phyloP scores from a whole-genome alignment of 805 yeast species.

The Cyberlindnera samutprakarnensis region DNA sequence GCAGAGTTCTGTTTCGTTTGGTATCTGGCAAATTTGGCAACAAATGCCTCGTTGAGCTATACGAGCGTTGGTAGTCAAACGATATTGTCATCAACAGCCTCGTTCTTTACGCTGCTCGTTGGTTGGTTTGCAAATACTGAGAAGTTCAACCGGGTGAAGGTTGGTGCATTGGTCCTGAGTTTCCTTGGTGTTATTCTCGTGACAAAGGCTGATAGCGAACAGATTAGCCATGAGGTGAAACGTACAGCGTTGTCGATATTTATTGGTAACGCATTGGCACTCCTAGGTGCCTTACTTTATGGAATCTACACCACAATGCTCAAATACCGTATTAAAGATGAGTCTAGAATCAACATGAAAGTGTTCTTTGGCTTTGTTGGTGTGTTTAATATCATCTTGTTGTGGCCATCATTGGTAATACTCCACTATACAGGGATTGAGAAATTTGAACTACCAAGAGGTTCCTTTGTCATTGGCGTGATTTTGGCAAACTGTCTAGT shows the following conservation, averaged over 20 bases:
- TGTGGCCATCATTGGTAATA: conserved; percentile 78
- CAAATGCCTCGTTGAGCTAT: conserved; percentile 79
- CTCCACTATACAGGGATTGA: conserved; percentile 63
- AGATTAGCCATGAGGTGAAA: conserved; percentile 14
- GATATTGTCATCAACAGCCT: conserved; percentile 83
- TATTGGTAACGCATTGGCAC: conserved; percentile 73
- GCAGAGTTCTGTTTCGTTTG: conserved; percentile 80
- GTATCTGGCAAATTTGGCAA: conserved; percentile 85
- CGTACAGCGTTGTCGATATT: conserved; percentile 27
- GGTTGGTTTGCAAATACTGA: conserved; percentile 74
- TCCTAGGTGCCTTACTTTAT: conserved; percentile 81
- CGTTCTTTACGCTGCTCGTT: conserved; percentile 82
- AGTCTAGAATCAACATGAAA: conserved; percentile 72
- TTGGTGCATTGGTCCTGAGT: conserved; percentile 63
- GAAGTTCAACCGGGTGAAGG: conserved; percentile 51
- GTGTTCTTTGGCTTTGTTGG: conserved; percentile 96
- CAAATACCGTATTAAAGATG: conserved; percentile 65
- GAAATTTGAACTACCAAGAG: conserved; percentile 60
- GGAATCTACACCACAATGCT: conserved; percentile 85
- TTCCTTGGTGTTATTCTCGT: conserved; percentile 76
- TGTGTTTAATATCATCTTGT: conserved; percentile 56
- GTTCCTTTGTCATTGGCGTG: conserved; percentile 41
- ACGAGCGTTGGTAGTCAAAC: conserved; percentile 95
- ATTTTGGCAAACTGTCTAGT: conserved; percentile 61
- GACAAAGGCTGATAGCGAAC: conserved; percentile 50